Base-by-base conservation (phyloP, 257 asterid genomes). In the Solanum virginianum region DNA sequence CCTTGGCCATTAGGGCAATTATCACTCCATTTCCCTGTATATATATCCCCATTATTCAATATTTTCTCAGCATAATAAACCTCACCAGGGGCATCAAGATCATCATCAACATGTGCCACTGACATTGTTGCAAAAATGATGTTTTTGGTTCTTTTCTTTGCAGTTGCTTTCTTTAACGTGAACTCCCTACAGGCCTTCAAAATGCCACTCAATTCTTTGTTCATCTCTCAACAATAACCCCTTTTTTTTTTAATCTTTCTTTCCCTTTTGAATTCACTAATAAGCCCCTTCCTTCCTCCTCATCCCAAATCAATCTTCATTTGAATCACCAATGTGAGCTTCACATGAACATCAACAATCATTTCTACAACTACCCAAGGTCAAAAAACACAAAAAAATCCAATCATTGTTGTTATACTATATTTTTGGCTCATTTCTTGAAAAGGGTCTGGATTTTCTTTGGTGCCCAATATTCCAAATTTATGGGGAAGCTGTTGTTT, bases 51-150 rank as follows among this genome's bases (percentile, higher is more conserved):
- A 86, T 91, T 91, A 7, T 92, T 81, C 86, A 96, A 93, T 0
- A 88, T 88, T 75, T 91, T 92, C 86, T 96, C 99, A 2, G 88
- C 92, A 56, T 94, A 93, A 32, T 87, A 81, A 8, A 86, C 80
- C 86, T 93, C 94, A 63, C 86, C 88, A 18, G 89, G 83, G 12
- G 69, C 86, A 3, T 86, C 90, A 47, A 80, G 75, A 36, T 91
- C 98, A 49, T 94, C 98, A 47, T 94, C 98, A 74, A 96, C 99
- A 85, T 93, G 97, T 85, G 98, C 98, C 69, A 94, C 98, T 62
- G 99, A 93, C 99, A 94, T 96, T 87, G 93, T 87, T 74, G 92
- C 45, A 47, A 91, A 89, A 70, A 90, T 90, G 84, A 81, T 91
- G 84, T 91, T 91, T 41, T 88, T 69, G 71, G 90, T 80, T 69